These are phyloP conservation scores for Phytophthora macrochlamydospora DNA, from an alignment of 352 stramenopile genomes.

Conservation along the genomic window DNA sequence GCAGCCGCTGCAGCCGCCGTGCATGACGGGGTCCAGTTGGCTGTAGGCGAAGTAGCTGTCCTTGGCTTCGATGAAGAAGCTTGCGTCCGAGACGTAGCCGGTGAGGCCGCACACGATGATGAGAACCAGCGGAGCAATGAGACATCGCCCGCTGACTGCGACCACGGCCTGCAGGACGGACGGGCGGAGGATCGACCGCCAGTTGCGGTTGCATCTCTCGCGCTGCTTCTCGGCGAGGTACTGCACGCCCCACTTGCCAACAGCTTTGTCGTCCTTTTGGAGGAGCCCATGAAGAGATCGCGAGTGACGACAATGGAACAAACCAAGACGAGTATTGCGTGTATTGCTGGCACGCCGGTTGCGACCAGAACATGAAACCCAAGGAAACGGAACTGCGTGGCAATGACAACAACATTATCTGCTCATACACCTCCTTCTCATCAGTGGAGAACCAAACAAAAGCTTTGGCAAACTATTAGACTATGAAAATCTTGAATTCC, in stretches of 20 bases:
- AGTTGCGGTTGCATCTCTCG: slow-evolving; percentile 7
- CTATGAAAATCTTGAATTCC: too few species aligned
- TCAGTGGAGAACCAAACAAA: too few species aligned
- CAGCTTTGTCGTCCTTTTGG: not conserved
- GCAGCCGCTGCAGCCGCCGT: slow-evolving; percentile 15
- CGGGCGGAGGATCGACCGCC: slow-evolving; percentile 11
- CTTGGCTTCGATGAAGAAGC: slow-evolving; percentile 21
- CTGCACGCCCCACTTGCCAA: slow-evolving; percentile 4
- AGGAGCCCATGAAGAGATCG: too few species aligned
- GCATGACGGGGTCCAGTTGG: slow-evolving; percentile 24
- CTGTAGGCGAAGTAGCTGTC: slow-evolving; percentile 29
- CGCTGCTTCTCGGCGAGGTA: slow-evolving; percentile 14
- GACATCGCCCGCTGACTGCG: slow-evolving; percentile 12
- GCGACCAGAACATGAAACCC: too few species aligned
- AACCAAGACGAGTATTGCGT: too few species aligned
- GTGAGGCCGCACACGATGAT: slow-evolving; percentile 7
- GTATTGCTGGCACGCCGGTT: too few species aligned
- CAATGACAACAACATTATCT: too few species aligned
- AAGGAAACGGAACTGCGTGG: too few species aligned
- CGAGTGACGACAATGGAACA: too few species aligned
- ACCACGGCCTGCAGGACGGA: slow-evolving; percentile 16
- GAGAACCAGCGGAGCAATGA: slow-evolving; percentile 17
- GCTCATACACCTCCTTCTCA: too few species aligned
- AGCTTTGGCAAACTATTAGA: too few species aligned
- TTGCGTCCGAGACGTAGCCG: slow-evolving; percentile 14